Base-by-base conservation (phyloP, 1,284 basidiomycete species). In the Kwoniella shivajii region DNA sequence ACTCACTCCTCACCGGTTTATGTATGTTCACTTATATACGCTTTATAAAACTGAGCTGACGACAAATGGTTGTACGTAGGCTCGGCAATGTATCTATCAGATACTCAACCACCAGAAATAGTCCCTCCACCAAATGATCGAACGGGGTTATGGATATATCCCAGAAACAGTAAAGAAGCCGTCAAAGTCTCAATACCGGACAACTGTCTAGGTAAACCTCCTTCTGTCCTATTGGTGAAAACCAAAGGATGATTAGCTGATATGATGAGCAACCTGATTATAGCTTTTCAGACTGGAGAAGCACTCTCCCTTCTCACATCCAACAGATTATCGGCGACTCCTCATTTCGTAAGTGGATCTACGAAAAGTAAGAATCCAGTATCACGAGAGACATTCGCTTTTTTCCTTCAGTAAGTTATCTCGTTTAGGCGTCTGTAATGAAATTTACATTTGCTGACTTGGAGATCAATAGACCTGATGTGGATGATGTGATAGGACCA, bases 231-330 rank as follows among this genome's bases (percentile, higher is more conserved):
- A 18, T 51, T 3, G 1, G 14, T 48, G 13, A 30, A 5, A 31
- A 27, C 20, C 20, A 20, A 27, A 20, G 14, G 18, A 10, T 31
- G 31, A 16, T 27, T 2, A 38, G 33, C 31, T 56, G 26, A 50
- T 26, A 11, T 33, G 11, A 5, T 34, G 26, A 13, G 6, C 6
- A 20, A 2, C 41, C 36, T 50, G 10, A 10, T 22, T 33, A 34
- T 90, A 56, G 92, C 92, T 2, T 94, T 96, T 77, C 92, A 97
- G 75, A 95, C 91, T 0, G 92, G 92, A 7, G 91, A 96, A 78
- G 90, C 92, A 14, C 84, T 97, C 27, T 86, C 93, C 74, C 80
- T 96, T 29, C 86, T 92, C 13, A 94, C 92, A 1, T 84, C 82
- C 18, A 85, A 71, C 13, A 61, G 62, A 42, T 68, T 96, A 18